These are phyloP conservation scores for Scedosporium aurantiacum DNA, from an alignment of 2,329 filamentous ascomycete species.

Conservation along the genomic window DNA sequence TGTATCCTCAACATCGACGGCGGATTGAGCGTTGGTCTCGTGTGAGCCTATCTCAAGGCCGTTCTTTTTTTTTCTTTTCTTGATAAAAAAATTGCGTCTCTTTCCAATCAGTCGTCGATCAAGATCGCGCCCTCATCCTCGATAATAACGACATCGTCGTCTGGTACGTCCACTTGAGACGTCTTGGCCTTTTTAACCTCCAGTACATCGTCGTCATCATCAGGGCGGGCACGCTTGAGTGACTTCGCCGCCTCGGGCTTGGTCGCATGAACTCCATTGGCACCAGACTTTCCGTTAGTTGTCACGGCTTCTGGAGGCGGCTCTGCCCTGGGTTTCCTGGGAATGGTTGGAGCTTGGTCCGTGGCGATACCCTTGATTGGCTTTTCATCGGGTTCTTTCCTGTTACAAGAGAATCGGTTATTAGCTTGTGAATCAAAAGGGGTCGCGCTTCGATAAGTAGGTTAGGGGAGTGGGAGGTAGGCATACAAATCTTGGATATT, in stretches of 20 bases:
- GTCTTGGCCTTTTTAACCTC: constrained; percentile 33
- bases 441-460: neutral
- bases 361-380: constrained; percentile 38
- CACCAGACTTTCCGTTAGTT: constrained; percentile 26
- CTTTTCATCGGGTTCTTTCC: constrained; percentile 36
- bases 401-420: constrained; percentile 21
- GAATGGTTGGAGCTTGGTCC: constrained; percentile 36
- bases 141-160: constrained; percentile 29
- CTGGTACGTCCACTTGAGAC: constrained; percentile 26
- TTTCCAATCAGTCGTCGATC: constrained; percentile 47
- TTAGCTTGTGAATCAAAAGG: neutral
- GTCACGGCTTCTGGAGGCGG: constrained; percentile 18
- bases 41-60: neutral
- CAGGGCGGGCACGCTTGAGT: constrained; percentile 35
- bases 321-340: constrained; percentile 39
- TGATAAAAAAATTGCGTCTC: constrained; percentile 13
- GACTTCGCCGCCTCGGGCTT: constrained; percentile 17
- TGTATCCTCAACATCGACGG: constrained; percentile 80
- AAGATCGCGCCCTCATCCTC: constrained; percentile 43
- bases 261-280: constrained; percentile 29
- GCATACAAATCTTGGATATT: constrained; percentile 53
- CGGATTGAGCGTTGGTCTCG: constrained; percentile 59
- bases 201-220: constrained; percentile 22
- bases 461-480: neutral
- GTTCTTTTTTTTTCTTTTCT: neutral